phyloP scores from a whole-genome alignment of 805 yeast genomes.

The Lipomyces chichibuensis region DNA sequence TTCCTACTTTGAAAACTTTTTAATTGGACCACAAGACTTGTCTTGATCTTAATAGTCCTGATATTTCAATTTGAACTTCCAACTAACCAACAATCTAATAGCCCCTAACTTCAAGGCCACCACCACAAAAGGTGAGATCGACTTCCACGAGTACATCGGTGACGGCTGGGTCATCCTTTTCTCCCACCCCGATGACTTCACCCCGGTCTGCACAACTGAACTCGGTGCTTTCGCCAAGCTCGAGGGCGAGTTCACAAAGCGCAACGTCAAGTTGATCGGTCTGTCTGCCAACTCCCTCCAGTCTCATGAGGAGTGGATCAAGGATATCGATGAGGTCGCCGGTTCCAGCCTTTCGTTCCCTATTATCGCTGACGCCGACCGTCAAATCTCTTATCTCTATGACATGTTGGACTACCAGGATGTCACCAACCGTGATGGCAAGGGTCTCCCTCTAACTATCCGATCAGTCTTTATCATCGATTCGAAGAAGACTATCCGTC shows the following conservation, averaged over 20 bases:
- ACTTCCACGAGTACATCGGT: conserved; percentile 85
- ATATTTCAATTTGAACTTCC: neutral
- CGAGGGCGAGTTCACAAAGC: conserved; percentile 85
- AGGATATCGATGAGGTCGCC: conserved; percentile 86
- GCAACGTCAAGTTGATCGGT: conserved; percentile 88
- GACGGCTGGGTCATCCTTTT: conserved; percentile 85
- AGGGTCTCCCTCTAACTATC: conserved; percentile 84
- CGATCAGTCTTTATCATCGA: conserved; percentile 93
- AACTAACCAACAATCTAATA: conserved; percentile 39
- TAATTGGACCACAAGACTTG: too few relatives aligned
- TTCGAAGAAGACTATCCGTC: conserved; percentile 87
- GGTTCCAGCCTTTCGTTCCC: conserved; percentile 76
- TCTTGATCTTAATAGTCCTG: neutral
- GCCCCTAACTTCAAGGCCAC: conserved; percentile 90
- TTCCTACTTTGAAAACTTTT: too few relatives aligned
- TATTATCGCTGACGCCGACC: conserved; percentile 83
- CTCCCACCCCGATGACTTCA: conserved; percentile 96
- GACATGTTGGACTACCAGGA: conserved; percentile 91
- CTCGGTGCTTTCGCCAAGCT: conserved; percentile 91
- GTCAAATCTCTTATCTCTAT: conserved; percentile 78
- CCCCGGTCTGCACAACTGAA: conserved; percentile 97
- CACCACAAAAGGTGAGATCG: conserved; percentile 79
- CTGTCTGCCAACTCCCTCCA: conserved; percentile 84
- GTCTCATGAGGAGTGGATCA: conserved; percentile 86
- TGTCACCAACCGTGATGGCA: conserved; percentile 68